phyloP scores from a whole-genome alignment of 2,329 filamentous ascomycete genomes.

The Neofusicoccum umdonicola region DNA sequence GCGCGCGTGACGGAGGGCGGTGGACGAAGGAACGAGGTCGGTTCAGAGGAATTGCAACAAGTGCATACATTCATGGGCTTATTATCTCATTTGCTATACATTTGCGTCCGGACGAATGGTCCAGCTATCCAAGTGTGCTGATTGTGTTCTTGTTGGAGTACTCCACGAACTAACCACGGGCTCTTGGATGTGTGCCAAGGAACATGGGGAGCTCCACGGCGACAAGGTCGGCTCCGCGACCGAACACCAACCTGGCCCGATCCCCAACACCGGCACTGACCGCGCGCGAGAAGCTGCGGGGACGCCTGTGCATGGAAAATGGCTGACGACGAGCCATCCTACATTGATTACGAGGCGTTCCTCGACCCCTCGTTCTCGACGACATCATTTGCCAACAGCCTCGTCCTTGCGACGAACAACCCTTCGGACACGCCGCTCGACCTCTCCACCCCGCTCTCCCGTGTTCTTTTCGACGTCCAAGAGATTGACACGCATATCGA shows the following conservation, averaged over 20 bases:
- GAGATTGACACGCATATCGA: slow-evolving; percentile 97
- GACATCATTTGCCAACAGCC: slow-evolving; percentile 77
- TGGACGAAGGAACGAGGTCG: too few relatives aligned
- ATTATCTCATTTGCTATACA: not conserved
- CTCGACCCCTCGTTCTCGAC: slow-evolving; percentile 80
- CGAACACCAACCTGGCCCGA: slow-evolving; percentile 12
- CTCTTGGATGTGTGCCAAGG: not conserved
- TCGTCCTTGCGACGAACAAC: slow-evolving; percentile 90
- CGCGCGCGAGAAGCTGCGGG: not conserved
- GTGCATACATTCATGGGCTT: not conserved
- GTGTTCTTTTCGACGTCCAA: slow-evolving; percentile 93
- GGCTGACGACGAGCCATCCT: slow-evolving; percentile 58
- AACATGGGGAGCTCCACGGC: not conserved
- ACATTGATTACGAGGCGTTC: slow-evolving; percentile 95
- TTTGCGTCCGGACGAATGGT: not conserved
- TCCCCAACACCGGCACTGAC: not conserved
- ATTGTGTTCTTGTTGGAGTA: too few relatives aligned
- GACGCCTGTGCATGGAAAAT: not conserved
- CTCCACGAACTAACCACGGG: not conserved
- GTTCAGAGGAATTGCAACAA: too few relatives aligned
- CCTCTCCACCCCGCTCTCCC: slow-evolving; percentile 87
- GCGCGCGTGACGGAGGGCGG: not conserved
- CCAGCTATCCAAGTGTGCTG: not conserved
- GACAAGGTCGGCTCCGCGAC: not conserved
- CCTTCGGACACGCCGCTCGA: slow-evolving; percentile 85